Evolutionary conservation across 805 yeast species (phyloP), one percentile per base, ranked within the genome.

Genomic region (Saccharomycopsis sp.): DNA sequence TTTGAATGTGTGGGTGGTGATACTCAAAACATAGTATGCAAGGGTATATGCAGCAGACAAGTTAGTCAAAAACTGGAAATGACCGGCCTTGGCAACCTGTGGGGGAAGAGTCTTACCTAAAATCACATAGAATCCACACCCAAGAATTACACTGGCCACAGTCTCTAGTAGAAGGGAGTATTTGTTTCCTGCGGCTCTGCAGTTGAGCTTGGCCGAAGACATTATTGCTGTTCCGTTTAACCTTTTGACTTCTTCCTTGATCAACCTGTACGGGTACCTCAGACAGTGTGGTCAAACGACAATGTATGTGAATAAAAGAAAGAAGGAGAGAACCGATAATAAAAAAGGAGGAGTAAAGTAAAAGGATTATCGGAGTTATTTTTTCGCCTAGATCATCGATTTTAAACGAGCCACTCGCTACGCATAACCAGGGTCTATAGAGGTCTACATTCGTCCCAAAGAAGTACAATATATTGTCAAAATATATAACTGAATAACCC

Each of bases 51-150:
- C 66, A 35, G 85, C 74, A 7, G 86, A 79, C n/a, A 86, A 65
- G 66, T 85, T 86, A 2, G 94, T 87, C 55, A 87, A 73, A 67
- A 87, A 87, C 66, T 87, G 93, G 71, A 78, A 78, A 59, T 81
- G 87, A 1, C 93, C 93, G 0, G 84, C 93, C 22, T 71, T 69
- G 1, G 66, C 72, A 25, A 86, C 69, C 42, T 70, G 73, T 0
- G 70, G 72, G 0, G 91, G 90, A 23, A 87, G 70, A 14, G 65
- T 50, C 9, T 71, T n/a, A 17, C 22, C 15, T 15, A 20, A 7
- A 25, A 56, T 38, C 34, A 44, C 15, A 41, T 19, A 25, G 20
- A 29, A n/a, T 5, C 58, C 58, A 25, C 20, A 56, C 19, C 29
- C n/a, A 7, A 56, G 20, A 3, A 50, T 38, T 9, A 23, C 55